These are phyloP conservation scores for Triticum dicoccoides DNA, from an alignment of 176 grass and related monocot genomes.

Conservation along the genomic window DNA sequence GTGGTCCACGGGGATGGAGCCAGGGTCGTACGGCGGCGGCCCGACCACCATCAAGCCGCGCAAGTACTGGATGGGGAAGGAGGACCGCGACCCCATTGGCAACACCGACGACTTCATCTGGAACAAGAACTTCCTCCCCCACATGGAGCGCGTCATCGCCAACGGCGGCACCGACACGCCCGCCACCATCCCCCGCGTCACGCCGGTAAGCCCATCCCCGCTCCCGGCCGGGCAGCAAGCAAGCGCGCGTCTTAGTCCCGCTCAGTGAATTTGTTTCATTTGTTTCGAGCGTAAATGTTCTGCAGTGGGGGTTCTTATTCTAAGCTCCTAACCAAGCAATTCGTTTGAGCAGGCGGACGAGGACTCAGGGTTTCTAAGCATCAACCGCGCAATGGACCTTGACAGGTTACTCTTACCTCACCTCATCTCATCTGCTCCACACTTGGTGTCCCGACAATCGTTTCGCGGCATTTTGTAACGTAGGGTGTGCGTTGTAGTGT, in stretches of 20 bases:
- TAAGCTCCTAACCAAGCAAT: slow-evolving; percentile 21
- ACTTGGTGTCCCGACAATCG: background rate
- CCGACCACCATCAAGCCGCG: slow-evolving; percentile 73
- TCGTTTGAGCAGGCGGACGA: slow-evolving; percentile 50
- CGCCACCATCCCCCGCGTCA: slow-evolving; percentile 28
- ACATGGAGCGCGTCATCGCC: slow-evolving; percentile 65
- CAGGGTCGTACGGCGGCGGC: slow-evolving; percentile 76
- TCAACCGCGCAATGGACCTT: slow-evolving; percentile 78
- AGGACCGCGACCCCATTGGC: slow-evolving; percentile 80
- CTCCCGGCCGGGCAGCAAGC: background rate
- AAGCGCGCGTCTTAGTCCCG: background rate
- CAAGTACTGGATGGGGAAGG: slow-evolving; percentile 89
- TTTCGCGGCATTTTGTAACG: background rate
- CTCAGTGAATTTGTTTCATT: background rate
- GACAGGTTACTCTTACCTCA: slow-evolving; percentile 55
- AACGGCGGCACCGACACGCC: slow-evolving; percentile 47
- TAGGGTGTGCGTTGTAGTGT: slow-evolving; percentile 45
- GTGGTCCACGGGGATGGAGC: slow-evolving; percentile 86
- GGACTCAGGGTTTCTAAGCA: slow-evolving; percentile 76
- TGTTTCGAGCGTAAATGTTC: background rate
- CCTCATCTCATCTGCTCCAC: background rate
- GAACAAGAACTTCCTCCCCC: slow-evolving; percentile 93
- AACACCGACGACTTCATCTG: slow-evolving; percentile 94
- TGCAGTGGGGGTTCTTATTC: background rate
- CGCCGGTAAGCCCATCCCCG: slow-evolving; percentile 17